Evolutionary conservation across 2,329 filamentous ascomycete species (phyloP).

Genomic region (Fusarium domesticum): DNA sequence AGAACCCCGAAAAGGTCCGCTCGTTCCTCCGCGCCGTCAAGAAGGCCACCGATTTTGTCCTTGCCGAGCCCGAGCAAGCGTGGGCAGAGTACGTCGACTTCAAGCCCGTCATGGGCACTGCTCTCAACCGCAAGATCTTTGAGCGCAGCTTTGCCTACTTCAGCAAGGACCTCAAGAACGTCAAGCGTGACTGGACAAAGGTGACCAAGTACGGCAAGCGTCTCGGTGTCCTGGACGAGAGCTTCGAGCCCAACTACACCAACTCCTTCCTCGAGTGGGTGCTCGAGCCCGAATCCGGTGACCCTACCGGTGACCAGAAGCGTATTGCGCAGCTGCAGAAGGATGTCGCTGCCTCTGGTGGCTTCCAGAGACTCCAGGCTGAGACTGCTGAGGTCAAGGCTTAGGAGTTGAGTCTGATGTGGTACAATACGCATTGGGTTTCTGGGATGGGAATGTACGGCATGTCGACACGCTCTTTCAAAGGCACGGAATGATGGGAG

Average conservation of each 20-base stretch:
- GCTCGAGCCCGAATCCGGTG: conserved; percentile 60
- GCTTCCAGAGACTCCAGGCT: conserved; percentile 53
- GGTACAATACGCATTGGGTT: not conserved
- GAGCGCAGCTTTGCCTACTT: conserved; percentile 78
- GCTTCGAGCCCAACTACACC: conserved; percentile 71
- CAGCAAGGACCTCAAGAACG: conserved; percentile 71
- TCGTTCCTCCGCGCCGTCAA: conserved; percentile 73
- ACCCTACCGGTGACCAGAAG: conserved; percentile 72
- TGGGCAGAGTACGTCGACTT: conserved; percentile 69
- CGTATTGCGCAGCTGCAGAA: conserved; percentile 68
- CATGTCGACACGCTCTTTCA: not conserved
- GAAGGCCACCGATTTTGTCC: conserved; percentile 68
- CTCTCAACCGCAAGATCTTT: conserved; percentile 74
- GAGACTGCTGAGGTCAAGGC: conserved; percentile 20
- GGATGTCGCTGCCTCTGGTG: conserved; percentile 61
- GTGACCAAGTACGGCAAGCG: conserved; percentile 75
- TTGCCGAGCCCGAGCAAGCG: conserved; percentile 59
- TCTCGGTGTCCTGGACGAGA: conserved; percentile 61
- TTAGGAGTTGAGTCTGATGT: not conserved
- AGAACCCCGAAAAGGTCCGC: conserved; percentile 62
- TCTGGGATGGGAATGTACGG: not conserved
- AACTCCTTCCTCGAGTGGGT: conserved; percentile 67
- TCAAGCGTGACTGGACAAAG: conserved; percentile 71
- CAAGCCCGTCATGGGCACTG: conserved; percentile 67
- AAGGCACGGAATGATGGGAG: not conserved